Evolutionary conservation across 2,329 filamentous ascomycete species (phyloP).

Genomic region (Calonectria henricotiae): DNA sequence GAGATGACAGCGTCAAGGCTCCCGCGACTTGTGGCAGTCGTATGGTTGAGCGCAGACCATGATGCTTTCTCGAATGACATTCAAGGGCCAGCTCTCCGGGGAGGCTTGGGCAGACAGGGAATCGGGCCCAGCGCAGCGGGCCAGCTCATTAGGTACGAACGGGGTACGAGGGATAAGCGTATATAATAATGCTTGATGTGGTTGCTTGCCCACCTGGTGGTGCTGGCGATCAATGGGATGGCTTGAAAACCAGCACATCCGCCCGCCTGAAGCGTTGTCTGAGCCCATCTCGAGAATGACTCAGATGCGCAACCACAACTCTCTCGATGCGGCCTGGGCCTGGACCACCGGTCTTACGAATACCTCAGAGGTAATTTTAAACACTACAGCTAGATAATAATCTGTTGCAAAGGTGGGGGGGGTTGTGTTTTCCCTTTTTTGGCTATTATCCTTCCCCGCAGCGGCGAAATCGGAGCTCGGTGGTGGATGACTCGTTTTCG

Average conservation of each 20-base stretch:
- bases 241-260: constrained; percentile 33
- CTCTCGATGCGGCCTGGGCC: constrained; percentile 26
- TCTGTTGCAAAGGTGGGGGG: constrained; percentile 45
- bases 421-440: constrained; percentile 38
- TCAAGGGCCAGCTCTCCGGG: constrained; percentile 42
- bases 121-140: constrained; percentile 34
- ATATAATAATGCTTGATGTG: constrained; percentile 28
- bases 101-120: constrained; percentile 41
- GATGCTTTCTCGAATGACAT: constrained; percentile 48
- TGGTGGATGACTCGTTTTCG: constrained; percentile 48
- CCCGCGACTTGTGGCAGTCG: constrained; percentile 40
- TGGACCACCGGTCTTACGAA: constrained; percentile 45
- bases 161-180: constrained; percentile 35
- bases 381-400: constrained; percentile 35
- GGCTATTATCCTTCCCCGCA: constrained; percentile 42
- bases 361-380: constrained; percentile 51
- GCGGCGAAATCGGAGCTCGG: constrained; percentile 52
- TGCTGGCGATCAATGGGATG: constrained; percentile 33
- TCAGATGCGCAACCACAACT: constrained; percentile 34
- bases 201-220: constrained; percentile 36
- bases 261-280: constrained; percentile 32
- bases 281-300: constrained; percentile 38
- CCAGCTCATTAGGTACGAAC: constrained; percentile 44
- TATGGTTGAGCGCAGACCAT: constrained; percentile 37
- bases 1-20: constrained; percentile 40